Evolutionary conservation across 768 basidiomycete genomes (phyloP).

Genomic region (Clathrus columnatus): DNA sequence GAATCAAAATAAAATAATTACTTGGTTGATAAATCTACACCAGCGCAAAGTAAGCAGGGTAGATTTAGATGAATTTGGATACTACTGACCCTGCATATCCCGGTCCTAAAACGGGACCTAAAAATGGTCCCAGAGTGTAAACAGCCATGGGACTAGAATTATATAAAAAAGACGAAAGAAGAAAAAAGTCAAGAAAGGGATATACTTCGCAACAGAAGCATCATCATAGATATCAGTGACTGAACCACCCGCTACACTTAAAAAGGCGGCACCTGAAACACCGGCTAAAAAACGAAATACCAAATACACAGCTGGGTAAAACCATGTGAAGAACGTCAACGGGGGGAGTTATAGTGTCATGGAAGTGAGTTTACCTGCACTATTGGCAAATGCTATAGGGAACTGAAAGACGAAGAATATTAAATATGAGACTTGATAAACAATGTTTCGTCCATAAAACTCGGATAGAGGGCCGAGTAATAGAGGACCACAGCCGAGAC

Average conservation of each 20-base stretch:
- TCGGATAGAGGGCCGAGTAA: conserved; percentile 34
- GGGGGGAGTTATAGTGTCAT: too few relatives aligned
- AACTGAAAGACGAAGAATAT: conserved; percentile 57
- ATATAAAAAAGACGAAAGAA: conserved; percentile 9
- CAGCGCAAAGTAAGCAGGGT: background rate
- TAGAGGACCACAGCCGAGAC: conserved; percentile 27
- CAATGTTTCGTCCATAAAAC: conserved; percentile 54
- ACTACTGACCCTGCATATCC: conserved; percentile 45
- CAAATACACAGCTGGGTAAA: background rate
- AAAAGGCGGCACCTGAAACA: conserved; percentile 46
- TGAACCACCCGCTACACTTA: conserved; percentile 53
- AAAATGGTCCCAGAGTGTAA: conserved; percentile 45
- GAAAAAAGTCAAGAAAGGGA: conserved; percentile 3
- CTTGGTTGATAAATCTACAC: conserved; percentile 61
- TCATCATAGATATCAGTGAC: conserved; percentile 51
- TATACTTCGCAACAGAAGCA: conserved; percentile 50
- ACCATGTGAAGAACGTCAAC: background rate
- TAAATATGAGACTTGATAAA: conserved; percentile 54
- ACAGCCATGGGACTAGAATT: conserved; percentile 44
- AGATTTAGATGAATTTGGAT: background rate
- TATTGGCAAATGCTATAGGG: conserved; percentile 65
- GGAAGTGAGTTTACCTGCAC: conserved; percentile 39
- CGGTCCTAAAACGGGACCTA: conserved; percentile 51
- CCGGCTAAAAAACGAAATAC: conserved; percentile 53
- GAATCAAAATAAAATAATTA: conserved; percentile 17